Evolutionary conservation across 805 yeast species (phyloP), one percentile per base, ranked within the genome.

Genomic region (Scheffersomyces coipomensis): DNA sequence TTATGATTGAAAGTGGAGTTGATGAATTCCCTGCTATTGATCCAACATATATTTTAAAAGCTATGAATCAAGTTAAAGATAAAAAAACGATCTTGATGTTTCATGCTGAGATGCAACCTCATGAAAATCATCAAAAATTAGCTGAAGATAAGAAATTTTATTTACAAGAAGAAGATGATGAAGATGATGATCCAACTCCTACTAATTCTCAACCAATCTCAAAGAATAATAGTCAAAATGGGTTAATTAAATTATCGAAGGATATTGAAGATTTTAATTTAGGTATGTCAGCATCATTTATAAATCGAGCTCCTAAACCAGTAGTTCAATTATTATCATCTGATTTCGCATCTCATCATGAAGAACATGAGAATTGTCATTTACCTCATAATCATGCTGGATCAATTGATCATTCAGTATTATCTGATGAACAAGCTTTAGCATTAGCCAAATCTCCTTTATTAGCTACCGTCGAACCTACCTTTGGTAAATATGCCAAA

Each of bases 1-100:
- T 90, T 52, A 63, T 91, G 65, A 88, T 90, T 54, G 96, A 90
- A 48, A 83, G 93, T 32, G 97, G 97, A n/a, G 97, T 91, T 16
- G 95, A 88, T 37, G 97, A 90, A 62, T 90, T 91, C 60, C 97
- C 97, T 1, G 87, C 85, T 47, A 83, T 90, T 38, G 73, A 71
- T 29, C 76, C 84, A 15, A 57, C 57, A 2, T 83, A 88, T 55
- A 83, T 91, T 34, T 68, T 74, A 29, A 56, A 68, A 39, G 96
- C 95, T 6, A 75, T 91, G 78, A 58, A 71, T 15, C 60, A 51
- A 11, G 84, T 90, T 2, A 68, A 81, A 38, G 84, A 77, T 4
- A 61, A 77, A 31, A 73, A 77, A 23, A 87, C 97, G 0, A 60
- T 88, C 55, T 66, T 89, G 47, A 81, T 91, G 88, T 90, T 91